These are phyloP conservation scores for Smittium culicis DNA, from an alignment of 371 early-diverging fungal species.

Conservation along the genomic window DNA sequence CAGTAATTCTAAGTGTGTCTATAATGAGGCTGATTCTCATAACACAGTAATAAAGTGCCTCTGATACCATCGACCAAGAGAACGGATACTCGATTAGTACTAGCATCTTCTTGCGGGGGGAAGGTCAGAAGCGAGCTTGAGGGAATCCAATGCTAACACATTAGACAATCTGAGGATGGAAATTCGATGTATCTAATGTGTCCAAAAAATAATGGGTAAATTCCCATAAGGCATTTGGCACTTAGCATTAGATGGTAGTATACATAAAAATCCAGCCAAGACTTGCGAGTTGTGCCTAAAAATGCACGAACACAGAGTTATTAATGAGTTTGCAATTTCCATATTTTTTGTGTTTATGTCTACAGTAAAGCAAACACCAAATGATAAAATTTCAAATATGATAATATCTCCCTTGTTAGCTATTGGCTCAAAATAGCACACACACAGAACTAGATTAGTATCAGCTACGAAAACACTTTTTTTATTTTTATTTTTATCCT, in stretches of 20 bases:
- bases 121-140: not conserved
- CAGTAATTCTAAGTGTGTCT: no score
- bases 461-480: not conserved
- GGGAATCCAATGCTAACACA: not conserved
- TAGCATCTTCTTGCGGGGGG: not conserved
- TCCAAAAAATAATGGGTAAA: constrained; percentile 7
- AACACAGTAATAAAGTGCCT: no score
- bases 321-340: not conserved
- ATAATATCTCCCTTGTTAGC: not conserved
- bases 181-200: constrained; percentile 2
- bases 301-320: not conserved
- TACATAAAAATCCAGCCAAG: not conserved
- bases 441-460: constrained; percentile 5
- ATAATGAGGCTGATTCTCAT: no score
- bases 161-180: not conserved
- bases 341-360: constrained; percentile 3
- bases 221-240: not conserved
- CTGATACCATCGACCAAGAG: no score
- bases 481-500: no score
- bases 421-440: not conserved
- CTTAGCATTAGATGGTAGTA: not conserved
- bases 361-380: not conserved
- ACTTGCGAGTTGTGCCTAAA: not conserved
- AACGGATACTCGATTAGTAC: not conserved
- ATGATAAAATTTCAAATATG: not conserved